Base-by-base conservation (phyloP, 1,284 basidiomycete species). In the Volvariella surrecta region DNA sequence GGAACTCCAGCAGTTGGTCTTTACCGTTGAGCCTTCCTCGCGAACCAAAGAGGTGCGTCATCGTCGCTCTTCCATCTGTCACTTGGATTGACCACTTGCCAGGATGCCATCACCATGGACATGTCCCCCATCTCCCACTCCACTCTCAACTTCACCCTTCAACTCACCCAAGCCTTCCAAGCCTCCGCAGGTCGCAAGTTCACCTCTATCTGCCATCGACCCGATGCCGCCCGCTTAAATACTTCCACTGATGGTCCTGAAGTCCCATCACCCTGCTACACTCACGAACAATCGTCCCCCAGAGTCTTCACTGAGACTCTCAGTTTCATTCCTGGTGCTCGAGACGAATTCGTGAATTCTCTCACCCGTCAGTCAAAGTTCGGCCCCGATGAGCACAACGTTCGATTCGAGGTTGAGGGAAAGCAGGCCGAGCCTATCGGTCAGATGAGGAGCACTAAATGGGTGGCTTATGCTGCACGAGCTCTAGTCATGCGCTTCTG, bases 381-480 rank as follows among this genome's bases (percentile, higher is more conserved):
- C 11, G 54, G 57, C 37, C 45, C 50, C 2, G 59, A 61, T 32
- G 54, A 55, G 19, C 40, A 48, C 17, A 59, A 58, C 13, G 52
- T 61, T 1, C 52, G 54, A 3, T 66, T 62, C 42, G 58, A 62
- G 42, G 55, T 66, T 13, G 51, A 50, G 16, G 49, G 47, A 1
- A 42, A 51, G 4, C 56, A 58, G n/a, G 43, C 47, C 15, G 31
- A 52, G 15, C 49, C 55, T 17, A 61, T 66, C 32, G 58, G 56
- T 15, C 56, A 61, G 43, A 63, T 61, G 74, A 75, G 76, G 59
- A 83, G 79, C 48, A 76, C 82, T 37, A 83, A 79, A 49, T 95
- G 91, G 91, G 73, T 94, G 32, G 82, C 86, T 0, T 92, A 93
- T 54, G 92, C 93, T 3, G 73, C 76, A 10, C 71, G 83, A n/a